Conservation (phyloP, 2,329 filamentous ascomycete species). For the Claviceps africana region DNA sequence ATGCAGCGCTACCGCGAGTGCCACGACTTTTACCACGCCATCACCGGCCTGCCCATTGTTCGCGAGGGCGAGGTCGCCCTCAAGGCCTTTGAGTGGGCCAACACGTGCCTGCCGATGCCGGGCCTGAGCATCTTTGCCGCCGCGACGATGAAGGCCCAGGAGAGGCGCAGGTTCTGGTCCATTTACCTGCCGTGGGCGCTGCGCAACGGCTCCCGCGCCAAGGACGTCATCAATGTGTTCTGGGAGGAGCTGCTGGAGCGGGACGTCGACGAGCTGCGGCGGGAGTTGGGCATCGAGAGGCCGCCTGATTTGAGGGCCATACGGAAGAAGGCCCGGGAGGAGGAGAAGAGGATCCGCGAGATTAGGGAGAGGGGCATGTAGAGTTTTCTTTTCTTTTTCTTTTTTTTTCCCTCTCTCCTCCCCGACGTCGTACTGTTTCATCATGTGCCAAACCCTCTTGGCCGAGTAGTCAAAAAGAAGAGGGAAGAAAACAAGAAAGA, state of each 20-base stretch:
- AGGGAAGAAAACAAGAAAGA: neutral
- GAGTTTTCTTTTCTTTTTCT: too few species aligned
- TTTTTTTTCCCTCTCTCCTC: too few species aligned
- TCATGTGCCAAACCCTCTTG: too few species aligned
- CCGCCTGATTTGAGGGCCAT: conserved; percentile 76
- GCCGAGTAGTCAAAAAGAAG: too few species aligned
- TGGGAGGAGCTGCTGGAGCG: conserved; percentile 91
- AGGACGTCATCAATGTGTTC: conserved; percentile 87
- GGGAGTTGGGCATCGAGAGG: conserved; percentile 67
- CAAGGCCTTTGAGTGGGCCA: conserved; percentile 94
- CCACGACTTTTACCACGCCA: conserved; percentile 94
- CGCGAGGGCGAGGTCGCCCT: conserved; percentile 96
- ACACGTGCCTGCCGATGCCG: conserved; percentile 90
- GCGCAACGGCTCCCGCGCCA: conserved; percentile 59
- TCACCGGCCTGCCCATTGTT: conserved; percentile 80
- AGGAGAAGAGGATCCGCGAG: conserved; percentile 50
- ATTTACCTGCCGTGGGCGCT: conserved; percentile 87
- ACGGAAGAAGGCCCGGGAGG: conserved; percentile 53
- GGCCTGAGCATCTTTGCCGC: conserved; percentile 75
- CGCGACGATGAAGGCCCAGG: conserved; percentile 69
- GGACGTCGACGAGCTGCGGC: conserved; percentile 62
- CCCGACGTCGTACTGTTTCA: too few species aligned
- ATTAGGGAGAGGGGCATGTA: conserved; percentile 3
- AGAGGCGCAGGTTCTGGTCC: conserved; percentile 58
- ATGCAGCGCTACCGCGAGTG: conserved; percentile 97